These are phyloP conservation scores for Graphilbum sp. DNA, from an alignment of 2,329 filamentous ascomycete genomes.

Conservation along the genomic window DNA sequence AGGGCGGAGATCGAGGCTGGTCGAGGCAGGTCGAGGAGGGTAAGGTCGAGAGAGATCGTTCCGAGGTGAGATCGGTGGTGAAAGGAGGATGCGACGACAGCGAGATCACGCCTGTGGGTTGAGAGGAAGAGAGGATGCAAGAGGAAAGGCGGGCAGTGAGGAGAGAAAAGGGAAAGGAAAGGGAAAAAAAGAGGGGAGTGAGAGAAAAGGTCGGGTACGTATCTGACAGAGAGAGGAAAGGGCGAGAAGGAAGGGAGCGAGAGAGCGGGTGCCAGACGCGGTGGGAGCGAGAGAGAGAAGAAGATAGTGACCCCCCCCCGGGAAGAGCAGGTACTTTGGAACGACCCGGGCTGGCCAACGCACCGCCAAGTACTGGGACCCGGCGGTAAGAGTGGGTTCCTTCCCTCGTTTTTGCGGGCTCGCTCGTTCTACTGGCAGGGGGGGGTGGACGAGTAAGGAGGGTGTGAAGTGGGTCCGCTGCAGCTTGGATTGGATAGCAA, in stretches of 20 bases:
- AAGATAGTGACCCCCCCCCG: too few species aligned
- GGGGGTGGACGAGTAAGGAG: conserved; percentile 2
- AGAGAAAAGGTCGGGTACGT: not conserved
- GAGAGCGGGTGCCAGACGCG: conserved; percentile 1
- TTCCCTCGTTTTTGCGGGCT: too few species aligned
- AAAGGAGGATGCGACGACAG: too few species aligned
- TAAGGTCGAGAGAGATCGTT: too few species aligned
- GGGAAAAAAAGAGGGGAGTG: conserved; percentile 1
- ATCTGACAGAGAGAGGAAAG: conserved; percentile 1
- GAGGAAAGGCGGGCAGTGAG: not conserved
- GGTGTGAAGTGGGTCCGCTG: conserved; percentile 2
- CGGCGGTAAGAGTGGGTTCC: too few species aligned
- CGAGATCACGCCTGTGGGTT: not conserved
- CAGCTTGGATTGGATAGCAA: conserved; percentile 9
- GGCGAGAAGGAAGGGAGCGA: not conserved
- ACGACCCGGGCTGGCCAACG: conserved; percentile 4
- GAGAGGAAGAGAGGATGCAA: not conserved
- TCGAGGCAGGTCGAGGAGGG: too few species aligned
- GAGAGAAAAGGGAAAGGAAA: conserved; percentile 2
- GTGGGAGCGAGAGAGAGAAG: conserved; percentile 2
- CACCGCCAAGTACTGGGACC: not conserved
- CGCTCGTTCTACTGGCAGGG: not conserved
- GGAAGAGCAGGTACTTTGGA: conserved; percentile 5
- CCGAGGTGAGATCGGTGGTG: too few species aligned
- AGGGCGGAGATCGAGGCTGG: too few species aligned